Evolutionary conservation across 148 eudicot species (phyloP), one percentile per base, ranked within the genome.

Genomic region (Rhododendron simsii): DNA sequence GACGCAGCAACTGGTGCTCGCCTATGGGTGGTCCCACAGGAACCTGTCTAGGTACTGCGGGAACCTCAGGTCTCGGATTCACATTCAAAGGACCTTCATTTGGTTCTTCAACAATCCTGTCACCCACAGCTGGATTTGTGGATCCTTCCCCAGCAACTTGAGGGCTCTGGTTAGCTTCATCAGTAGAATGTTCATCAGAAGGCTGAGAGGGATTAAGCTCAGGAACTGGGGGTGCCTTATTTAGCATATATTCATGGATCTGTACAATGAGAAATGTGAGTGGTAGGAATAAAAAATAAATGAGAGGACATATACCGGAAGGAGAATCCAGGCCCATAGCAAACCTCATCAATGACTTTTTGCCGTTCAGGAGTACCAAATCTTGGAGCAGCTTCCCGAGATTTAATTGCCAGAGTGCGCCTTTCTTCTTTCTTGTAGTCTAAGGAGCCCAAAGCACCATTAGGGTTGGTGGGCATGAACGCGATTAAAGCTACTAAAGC

Each of bases 391-490:
- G 89, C 88, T 88, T 93, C 96, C 85, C 99, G 98, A 90, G 99
- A 97, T 88, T 91, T 95, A 21, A 94, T 86, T 84, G 98, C 99
- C 39, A 97, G 93, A 84, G 83, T 87, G 80, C 90, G 93, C 84
- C 98, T 90, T 88, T 97, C 99, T 89, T 97, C 96, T 85, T 97
- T 95, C 77, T 93, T 91, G 85, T 93, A 97, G 89, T 97, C 98
- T 26, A 97, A 81, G 81, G 99, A 97, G 84, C 98, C 99, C 90
- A 97, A 82, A 18, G 99, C 99, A 47, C 99, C 98, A 88, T 95
- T 97, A 80, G 99, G 99, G 82, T 87, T 91, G 86, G 99, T 97
- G 35, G 99, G 99, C 99, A 97, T 97, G 89, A 97, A 97, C 75
- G 99, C 99, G 74, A 97, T 93, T 69, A 97, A 91, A 67, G 99